These are phyloP conservation scores for Plasmodium gallinaceum DNA, from an alignment of 169 alveolate genomes.

Conservation along the genomic window DNA sequence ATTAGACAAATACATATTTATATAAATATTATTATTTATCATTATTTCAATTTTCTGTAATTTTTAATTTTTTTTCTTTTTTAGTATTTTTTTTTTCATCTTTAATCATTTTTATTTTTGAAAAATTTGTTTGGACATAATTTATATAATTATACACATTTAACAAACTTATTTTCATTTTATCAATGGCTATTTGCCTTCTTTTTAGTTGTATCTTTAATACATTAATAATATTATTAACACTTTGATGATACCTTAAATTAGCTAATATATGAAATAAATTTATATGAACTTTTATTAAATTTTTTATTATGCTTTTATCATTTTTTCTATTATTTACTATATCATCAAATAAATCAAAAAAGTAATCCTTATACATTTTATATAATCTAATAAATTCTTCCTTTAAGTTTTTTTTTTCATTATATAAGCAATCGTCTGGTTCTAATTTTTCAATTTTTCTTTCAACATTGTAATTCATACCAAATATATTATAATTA, in stretches of 20 bases:
- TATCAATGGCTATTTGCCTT: constrained; percentile 82
- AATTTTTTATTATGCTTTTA: constrained; percentile 17
- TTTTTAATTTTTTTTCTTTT: constrained; percentile 12
- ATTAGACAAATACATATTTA: neutral
- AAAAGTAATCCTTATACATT: constrained; percentile 78
- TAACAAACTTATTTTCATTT: constrained; percentile 81
- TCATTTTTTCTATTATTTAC: constrained; percentile 24
- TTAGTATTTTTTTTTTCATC: constrained; percentile 15
- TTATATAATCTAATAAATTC: constrained; percentile 80
- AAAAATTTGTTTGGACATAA: constrained; percentile 68
- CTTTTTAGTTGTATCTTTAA: constrained; percentile 80
- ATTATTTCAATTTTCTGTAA: neutral
- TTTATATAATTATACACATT: constrained; percentile 26
- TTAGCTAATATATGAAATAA: constrained; percentile 81
- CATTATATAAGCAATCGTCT: constrained; percentile 61
- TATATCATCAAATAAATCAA: constrained; percentile 68
- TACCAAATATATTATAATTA: constrained; percentile 80
- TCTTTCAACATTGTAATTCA: constrained; percentile 65
- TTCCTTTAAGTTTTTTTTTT: constrained; percentile 66
- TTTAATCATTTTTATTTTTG: constrained; percentile 9
- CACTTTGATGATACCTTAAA: constrained; percentile 76
- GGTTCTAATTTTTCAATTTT: constrained; percentile 82
- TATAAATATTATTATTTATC: neutral
- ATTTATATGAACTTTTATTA: constrained; percentile 77
- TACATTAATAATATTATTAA: constrained; percentile 79